Percentiles rank a stretch among this genome's conserved stretches.
Evolutionary conservation across 345 rosid species (phyloP).

Genomic region (Salix viminalis): DNA sequence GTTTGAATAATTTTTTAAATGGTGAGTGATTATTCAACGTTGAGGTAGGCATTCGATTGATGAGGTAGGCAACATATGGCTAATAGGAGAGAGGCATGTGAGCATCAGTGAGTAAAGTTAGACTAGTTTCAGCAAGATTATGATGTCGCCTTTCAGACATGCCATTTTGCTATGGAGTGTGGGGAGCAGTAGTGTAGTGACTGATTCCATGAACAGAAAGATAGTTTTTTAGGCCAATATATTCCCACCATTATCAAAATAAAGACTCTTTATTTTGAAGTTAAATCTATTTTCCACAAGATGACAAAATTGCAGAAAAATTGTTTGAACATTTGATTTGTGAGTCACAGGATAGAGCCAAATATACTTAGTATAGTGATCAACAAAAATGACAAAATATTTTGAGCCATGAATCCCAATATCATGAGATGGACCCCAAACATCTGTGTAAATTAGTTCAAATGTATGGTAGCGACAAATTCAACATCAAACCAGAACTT

Average conservation of each 20-base stretch:
- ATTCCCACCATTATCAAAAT: too few species aligned
- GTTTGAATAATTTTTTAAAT: too few species aligned
- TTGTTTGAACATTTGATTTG: neutral
- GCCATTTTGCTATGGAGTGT: neutral
- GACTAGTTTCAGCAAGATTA: neutral
- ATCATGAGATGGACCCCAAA: neutral
- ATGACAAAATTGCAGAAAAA: neutral
- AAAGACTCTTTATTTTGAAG: too few species aligned
- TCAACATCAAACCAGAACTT: slow-evolving; percentile 86
- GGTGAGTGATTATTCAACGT: too few species aligned
- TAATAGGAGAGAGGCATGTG: neutral
- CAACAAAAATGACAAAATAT: too few species aligned
- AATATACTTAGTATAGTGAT: too few species aligned
- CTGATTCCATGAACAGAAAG: neutral
- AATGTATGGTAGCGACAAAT: slow-evolving; percentile 86
- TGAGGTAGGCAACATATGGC: neutral
- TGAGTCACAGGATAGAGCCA: neutral
- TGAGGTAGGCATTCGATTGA: too few species aligned
- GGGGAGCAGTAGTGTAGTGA: neutral
- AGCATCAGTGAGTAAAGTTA: neutral
- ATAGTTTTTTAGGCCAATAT: too few species aligned
- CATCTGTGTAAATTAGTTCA: too few species aligned
- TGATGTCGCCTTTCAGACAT: neutral
- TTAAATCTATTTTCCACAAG: neutral
- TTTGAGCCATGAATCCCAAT: neutral